Evolutionary conservation across 345 rosid genomes (phyloP).

Genomic region (Linum tenue): DNA sequence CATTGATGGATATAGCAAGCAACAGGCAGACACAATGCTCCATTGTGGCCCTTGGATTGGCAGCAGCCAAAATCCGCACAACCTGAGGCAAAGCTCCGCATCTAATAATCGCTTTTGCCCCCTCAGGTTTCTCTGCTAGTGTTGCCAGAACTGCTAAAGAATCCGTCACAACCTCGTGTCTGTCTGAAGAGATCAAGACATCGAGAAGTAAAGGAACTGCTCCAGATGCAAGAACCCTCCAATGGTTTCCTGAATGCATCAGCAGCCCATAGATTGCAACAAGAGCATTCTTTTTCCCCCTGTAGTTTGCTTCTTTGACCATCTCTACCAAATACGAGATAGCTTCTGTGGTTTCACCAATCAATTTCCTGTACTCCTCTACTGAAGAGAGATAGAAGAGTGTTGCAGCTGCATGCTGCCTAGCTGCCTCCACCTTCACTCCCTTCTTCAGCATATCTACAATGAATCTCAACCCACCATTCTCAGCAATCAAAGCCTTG

Average conservation of each 20-base stretch:
- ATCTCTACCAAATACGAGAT: slow-evolving; percentile 46
- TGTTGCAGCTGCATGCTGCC: slow-evolving; percentile 61
- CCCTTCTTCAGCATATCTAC: slow-evolving; percentile 43
- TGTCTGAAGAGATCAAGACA: slow-evolving; percentile 33
- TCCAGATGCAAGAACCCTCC: slow-evolving; percentile 50
- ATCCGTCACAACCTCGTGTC: slow-evolving; percentile 44
- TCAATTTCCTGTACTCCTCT: slow-evolving; percentile 49
- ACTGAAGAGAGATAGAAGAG: slow-evolving; percentile 58
- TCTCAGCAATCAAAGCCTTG: slow-evolving; percentile 40
- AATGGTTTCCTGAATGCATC: slow-evolving; percentile 39
- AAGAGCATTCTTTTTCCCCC: slow-evolving; percentile 57
- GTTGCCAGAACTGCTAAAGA: slow-evolving; percentile 59
- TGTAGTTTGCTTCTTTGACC: slow-evolving; percentile 31
- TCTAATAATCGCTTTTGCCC: slow-evolving; percentile 41
- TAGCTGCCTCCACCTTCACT: slow-evolving; percentile 40
- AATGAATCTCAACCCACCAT: slow-evolving; percentile 39
- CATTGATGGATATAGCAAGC: slow-evolving; percentile 56
- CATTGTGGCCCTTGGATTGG: slow-evolving; percentile 42
- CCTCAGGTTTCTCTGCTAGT: slow-evolving; percentile 55
- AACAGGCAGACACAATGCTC: slow-evolving; percentile 60
- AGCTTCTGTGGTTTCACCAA: slow-evolving; percentile 54
- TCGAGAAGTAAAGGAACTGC: slow-evolving; percentile 44
- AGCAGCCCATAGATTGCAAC: slow-evolving; percentile 61
- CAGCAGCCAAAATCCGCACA: slow-evolving; percentile 31
- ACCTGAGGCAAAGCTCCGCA: slow-evolving; percentile 39